phyloP scores from a whole-genome alignment of 1,139 yeast genomes.

The Taphrina communis region DNA sequence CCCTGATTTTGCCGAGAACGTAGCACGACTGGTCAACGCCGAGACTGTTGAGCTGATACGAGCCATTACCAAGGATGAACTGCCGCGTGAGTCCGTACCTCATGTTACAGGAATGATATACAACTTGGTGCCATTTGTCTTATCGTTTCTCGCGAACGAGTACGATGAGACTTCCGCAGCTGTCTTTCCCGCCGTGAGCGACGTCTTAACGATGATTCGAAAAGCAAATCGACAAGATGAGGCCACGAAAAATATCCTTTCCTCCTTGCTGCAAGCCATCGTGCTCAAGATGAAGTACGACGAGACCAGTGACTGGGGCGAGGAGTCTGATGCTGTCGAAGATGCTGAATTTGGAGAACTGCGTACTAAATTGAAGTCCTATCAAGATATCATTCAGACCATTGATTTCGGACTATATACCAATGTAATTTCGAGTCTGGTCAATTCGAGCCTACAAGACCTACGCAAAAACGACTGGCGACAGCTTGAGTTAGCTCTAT shows the following conservation, averaged over 20 bases:
- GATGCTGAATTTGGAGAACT: slow-evolving; percentile 81
- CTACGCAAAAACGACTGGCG: slow-evolving; percentile 64
- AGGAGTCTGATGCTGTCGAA: slow-evolving; percentile 60
- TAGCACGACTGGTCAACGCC: slow-evolving; percentile 75
- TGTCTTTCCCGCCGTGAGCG: slow-evolving; percentile 79
- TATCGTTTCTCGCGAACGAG: slow-evolving; percentile 74
- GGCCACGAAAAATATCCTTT: slow-evolving; percentile 58
- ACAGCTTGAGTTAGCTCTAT: slow-evolving; percentile 82
- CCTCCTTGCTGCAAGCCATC: slow-evolving; percentile 69
- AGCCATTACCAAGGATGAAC: slow-evolving; percentile 63
- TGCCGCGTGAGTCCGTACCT: slow-evolving; percentile 50
- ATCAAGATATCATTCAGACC: slow-evolving; percentile 84
- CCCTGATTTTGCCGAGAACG: slow-evolving; percentile 74
- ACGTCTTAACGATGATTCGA: slow-evolving; percentile 72
- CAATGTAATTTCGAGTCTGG: slow-evolving; percentile 69
- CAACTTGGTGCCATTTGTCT: slow-evolving; percentile 73
- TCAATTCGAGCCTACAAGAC: slow-evolving; percentile 60
- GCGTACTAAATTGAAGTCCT: slow-evolving; percentile 70
- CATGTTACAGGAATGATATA: slow-evolving; percentile 60
- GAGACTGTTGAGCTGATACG: slow-evolving; percentile 76
- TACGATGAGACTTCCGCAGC: slow-evolving; percentile 88
- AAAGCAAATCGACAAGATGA: slow-evolving; percentile 55
- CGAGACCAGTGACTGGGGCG: slow-evolving; percentile 70
- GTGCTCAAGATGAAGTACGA: slow-evolving; percentile 82
- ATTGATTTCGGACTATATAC: slow-evolving; percentile 75